Conservation (phyloP, 805 yeast genomes). For the Pichia phayaonensis region DNA sequence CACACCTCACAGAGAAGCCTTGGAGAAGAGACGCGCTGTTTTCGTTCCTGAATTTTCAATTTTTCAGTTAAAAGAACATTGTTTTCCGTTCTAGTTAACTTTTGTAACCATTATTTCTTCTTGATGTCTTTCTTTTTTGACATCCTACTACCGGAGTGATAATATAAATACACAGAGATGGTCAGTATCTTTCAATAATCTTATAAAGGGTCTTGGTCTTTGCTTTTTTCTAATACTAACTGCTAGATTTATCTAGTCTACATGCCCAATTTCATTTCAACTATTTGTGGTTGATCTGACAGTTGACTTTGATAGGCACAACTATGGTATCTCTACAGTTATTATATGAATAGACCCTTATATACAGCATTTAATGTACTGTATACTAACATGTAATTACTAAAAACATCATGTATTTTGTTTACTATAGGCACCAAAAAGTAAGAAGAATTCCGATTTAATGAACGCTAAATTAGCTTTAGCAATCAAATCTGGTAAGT, state of each 20-base stretch:
- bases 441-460: slow-evolving; percentile 82
- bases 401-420: not conserved
- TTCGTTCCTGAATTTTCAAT: not conserved
- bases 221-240: not conserved
- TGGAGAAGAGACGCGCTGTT: not conserved
- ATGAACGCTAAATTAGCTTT: slow-evolving; percentile 97
- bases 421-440: slow-evolving; percentile 78
- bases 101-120: not conserved
- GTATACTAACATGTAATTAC: slow-evolving; percentile 32
- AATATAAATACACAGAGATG: slow-evolving; percentile 83
- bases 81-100: not conserved
- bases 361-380: not conserved
- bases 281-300: too few species aligned
- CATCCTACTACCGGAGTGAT: slow-evolving; percentile 85
- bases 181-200: slow-evolving; percentile 54
- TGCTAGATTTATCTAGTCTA: not conserved
- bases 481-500: slow-evolving; percentile 98
- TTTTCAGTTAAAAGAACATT: not conserved
- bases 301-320: not conserved
- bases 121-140: not conserved
- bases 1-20: not conserved
- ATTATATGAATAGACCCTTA: not conserved
- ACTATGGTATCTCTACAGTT: not conserved
- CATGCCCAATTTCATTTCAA: not conserved
- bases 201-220: not conserved